Evolutionary conservation across 202 grass and related monocot species (phyloP).

Genomic region (Digitaria exilis): DNA sequence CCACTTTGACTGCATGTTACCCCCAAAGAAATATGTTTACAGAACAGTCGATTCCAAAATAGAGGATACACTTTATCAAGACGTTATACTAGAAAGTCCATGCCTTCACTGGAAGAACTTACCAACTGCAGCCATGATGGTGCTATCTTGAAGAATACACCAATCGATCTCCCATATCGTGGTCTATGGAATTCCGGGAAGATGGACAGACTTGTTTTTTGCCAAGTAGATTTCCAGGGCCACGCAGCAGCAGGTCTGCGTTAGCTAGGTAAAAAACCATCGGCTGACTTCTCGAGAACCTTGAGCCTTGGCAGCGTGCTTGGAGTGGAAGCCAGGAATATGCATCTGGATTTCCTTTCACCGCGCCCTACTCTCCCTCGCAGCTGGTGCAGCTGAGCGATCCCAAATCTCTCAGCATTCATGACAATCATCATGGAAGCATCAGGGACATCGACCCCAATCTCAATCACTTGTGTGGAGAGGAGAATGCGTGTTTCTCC

Average conservation of each 20-base stretch:
- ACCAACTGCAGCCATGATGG: slow-evolving; percentile 87
- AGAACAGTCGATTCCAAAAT: slow-evolving; percentile 10
- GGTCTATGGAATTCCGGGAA: slow-evolving; percentile 96
- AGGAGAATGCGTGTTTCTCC: slow-evolving; percentile 76
- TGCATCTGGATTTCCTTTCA: slow-evolving; percentile 75
- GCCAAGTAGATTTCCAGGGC: slow-evolving; percentile 88
- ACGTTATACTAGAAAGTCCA: background rate
- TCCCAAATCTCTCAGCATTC: slow-evolving; percentile 91
- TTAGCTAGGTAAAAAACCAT: slow-evolving; percentile 93
- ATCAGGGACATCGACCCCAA: slow-evolving; percentile 91
- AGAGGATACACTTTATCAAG: background rate
- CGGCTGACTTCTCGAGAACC: slow-evolving; percentile 75
- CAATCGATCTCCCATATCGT: slow-evolving; percentile 93
- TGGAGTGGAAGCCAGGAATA: slow-evolving; percentile 71
- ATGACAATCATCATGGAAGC: slow-evolving; percentile 96
- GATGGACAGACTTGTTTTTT: slow-evolving; percentile 94
- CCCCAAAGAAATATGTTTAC: background rate
- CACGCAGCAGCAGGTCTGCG: slow-evolving; percentile 80
- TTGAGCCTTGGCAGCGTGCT: slow-evolving; percentile 65
- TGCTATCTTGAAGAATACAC: slow-evolving; percentile 74
- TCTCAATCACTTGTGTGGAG: slow-evolving; percentile 92
- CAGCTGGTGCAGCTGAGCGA: slow-evolving; percentile 92
- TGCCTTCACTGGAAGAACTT: slow-evolving; percentile 17
- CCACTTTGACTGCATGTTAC: slow-evolving; percentile 72
- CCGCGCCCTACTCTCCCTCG: slow-evolving; percentile 85